Evolutionary conservation across 1,284 basidiomycete species (phyloP).

Genomic region (Apiotrichum brassicae): DNA sequence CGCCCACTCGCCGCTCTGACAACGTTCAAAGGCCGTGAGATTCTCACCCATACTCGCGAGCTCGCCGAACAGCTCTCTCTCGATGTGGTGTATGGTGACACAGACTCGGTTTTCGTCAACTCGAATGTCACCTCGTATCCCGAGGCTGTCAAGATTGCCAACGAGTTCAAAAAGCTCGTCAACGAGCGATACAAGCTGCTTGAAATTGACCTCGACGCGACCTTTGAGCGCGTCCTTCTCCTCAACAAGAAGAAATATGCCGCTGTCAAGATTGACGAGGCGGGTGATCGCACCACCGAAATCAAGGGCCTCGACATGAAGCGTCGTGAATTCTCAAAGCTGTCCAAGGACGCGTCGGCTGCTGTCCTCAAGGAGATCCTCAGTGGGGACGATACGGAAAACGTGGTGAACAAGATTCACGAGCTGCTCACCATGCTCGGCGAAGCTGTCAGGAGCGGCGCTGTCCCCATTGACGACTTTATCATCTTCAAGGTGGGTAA

Average conservation of each 20-base stretch:
- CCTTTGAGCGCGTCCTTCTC: constrained; percentile 87
- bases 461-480: constrained; percentile 81
- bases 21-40: constrained; percentile 97
- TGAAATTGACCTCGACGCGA: constrained; percentile 93
- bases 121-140: constrained; percentile 83
- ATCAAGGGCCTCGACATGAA: constrained; percentile 99
- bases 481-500: constrained; percentile 77
- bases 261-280: constrained; percentile 85
- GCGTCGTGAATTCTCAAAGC: constrained; percentile 83
- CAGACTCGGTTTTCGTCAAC: constrained; percentile 98
- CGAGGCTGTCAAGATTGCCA: constrained; percentile 85
- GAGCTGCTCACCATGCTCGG: constrained; percentile 76
- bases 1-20: constrained; percentile 91
- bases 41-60: constrained; percentile 87
- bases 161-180: constrained; percentile 88
- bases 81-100: constrained; percentile 97
- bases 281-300: constrained; percentile 67
- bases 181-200: constrained; percentile 92
- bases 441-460: constrained; percentile 67
- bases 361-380: constrained; percentile 84
- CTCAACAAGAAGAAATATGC: constrained; percentile 99
- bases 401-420: constrained; percentile 85
- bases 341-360: constrained; percentile 88
- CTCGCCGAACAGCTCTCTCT: constrained; percentile 81
- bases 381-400: constrained; percentile 84